Evolutionary conservation across 768 basidiomycete species (phyloP), one percentile per base, ranked within the genome.

Genomic region (Podaxis sp.): DNA sequence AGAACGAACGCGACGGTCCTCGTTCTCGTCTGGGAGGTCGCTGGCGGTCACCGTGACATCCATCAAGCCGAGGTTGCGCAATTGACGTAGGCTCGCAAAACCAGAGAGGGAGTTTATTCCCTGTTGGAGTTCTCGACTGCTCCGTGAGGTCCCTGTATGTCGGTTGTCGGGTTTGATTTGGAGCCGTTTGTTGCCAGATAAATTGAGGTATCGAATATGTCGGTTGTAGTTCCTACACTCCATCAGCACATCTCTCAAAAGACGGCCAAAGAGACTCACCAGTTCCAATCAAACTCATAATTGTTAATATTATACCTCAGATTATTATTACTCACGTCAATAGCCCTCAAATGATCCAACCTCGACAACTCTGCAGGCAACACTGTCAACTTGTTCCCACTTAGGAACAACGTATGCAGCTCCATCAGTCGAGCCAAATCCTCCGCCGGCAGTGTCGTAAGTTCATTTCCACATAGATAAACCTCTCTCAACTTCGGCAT

Each of bases 251-350:
- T 60, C 22, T 1, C 37, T 13, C 57, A 11, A 6, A 62, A 36
- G 27, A 43, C 37, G 41, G 49, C 50, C 29, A 52, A 64, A 36
- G 46, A 22, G 38, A 77, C 85, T 54, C 66, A 96, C 96, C 97
- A 98, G 72, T 99, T 98, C 96, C 96, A 98, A 76, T 99, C 97
- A 73, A 95, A 98, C 72, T 96, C 93, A 90, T 90, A 95, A 70
- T 99, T 99, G 67, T 93, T 91, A 67, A 97, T 94, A 72, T 98
- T 99, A 75, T 98, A 98, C 82, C 91, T 93, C 74, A 99, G 79
- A 57, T 86, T 74, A 72, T 99, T 99, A 72, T 90, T 95, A 6
- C 97, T 96, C 4, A 92, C 96, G 70, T 99, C 97, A 67, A 99
- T 80, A 36, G 91, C 85, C 57, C 81, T 84, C 69, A 99, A 77